phyloP scores from a whole-genome alignment of 1,284 basidiomycete genomes.

The Bondarzewia mesenterica region DNA sequence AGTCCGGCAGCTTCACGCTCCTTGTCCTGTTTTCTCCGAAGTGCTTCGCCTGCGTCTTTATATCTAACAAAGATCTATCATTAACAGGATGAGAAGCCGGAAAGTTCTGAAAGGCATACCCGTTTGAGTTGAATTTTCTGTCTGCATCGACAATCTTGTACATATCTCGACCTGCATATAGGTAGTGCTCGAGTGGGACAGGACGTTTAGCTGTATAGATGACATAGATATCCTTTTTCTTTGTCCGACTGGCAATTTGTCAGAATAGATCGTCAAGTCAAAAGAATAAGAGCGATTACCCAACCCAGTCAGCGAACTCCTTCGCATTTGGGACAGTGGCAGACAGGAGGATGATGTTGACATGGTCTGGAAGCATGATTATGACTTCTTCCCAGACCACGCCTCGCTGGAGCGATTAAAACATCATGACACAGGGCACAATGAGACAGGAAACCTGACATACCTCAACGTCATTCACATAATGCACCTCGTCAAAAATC shows the following conservation, averaged over 20 bases:
- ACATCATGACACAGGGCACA: background rate
- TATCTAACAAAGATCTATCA: slow-evolving; percentile 44
- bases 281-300: slow-evolving; percentile 49
- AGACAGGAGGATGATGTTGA: slow-evolving; percentile 93
- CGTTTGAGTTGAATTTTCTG: slow-evolving; percentile 69
- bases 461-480: slow-evolving; percentile 98
- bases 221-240: slow-evolving; percentile 99
- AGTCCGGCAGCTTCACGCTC: slow-evolving; percentile 92
- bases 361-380: slow-evolving; percentile 96
- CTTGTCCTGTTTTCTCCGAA: slow-evolving; percentile 94
- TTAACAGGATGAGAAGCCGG: background rate
- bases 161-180: slow-evolving; percentile 88
- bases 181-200: slow-evolving; percentile 94
- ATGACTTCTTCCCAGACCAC: slow-evolving; percentile 99
- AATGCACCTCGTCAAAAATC: slow-evolving; percentile 99
- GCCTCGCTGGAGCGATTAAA: slow-evolving; percentile 59
- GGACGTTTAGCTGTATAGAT: slow-evolving; percentile 96
- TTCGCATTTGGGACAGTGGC: slow-evolving; percentile 98
- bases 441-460: slow-evolving; percentile 12
- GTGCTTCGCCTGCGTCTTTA: slow-evolving; percentile 83
- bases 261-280: background rate
- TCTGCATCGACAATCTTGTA: slow-evolving; percentile 90
- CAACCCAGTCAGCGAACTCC: slow-evolving; percentile 99
- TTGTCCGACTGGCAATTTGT: slow-evolving; percentile 68
- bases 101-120: slow-evolving; percentile 44